Evolutionary conservation across 1,284 basidiomycete genomes (phyloP), one percentile per base, ranked within the genome.

Genomic region (Agaricales sp.): DNA sequence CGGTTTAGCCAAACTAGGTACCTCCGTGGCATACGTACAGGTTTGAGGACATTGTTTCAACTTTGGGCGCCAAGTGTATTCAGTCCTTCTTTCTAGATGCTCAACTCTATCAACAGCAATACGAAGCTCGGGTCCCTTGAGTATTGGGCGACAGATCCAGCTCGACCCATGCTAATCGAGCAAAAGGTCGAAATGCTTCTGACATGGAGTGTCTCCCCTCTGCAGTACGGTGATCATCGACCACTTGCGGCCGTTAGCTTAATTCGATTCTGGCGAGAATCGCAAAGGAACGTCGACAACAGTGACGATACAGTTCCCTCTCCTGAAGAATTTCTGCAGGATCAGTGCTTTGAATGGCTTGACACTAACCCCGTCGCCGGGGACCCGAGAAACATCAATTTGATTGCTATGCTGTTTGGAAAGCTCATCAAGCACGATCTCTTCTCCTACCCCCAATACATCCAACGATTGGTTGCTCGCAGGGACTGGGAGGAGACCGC

Each of bases 191-290:
- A 87, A 56, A 79, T 85, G 49, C 74, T 94, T 2, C 74, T 95
- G 21, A 88, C 87, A 0, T 95, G 92, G 92, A 81, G 83, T 53
- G 84, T 92, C 49, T 89, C 89, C 0, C 77, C 83, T 4, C 71
- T 88, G 23, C 89, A 92, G 62, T 88, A 87, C 49, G 91, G 91
- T 2, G 79, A 87, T 41, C 92, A 93, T 58, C 78, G 92, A 19
- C 82, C 88, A 2, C 89, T 88, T 56, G 87, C 82, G 13, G 88
- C 83, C 0, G 80, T 81, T 14, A 86, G 86, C 2, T 69, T 95
- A 37, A 77, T 94, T 46, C 74, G 73, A 16, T 73, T 76, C 41
- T 91, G 88, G 77, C 73, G 81, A 46, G 78, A 82, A 50, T 75
- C 69, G 54, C 76, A 75, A 12, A 74, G 74, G 48, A 77, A 80